Conservation (phyloP, 257 asterid species). For the Jaltomata sinuosa region DNA sequence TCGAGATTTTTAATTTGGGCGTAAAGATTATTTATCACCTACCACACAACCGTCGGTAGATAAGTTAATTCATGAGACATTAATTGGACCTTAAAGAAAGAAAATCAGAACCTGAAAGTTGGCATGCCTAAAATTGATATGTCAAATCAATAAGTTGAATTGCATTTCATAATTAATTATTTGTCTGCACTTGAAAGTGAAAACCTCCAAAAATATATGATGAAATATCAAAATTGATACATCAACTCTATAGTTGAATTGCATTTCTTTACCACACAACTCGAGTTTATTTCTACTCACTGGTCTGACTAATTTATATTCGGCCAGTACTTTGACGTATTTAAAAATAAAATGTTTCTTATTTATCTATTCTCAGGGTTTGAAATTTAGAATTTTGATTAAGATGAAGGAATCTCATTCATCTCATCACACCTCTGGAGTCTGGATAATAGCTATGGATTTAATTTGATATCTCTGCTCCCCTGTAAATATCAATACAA, state of each 20-base stretch:
- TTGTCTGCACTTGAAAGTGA: neutral
- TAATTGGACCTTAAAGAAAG: neutral
- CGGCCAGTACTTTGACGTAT: too few relatives aligned
- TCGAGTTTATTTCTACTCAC: too few relatives aligned
- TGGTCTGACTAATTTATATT: too few relatives aligned
- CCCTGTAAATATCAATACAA: neutral
- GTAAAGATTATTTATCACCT: too few relatives aligned
- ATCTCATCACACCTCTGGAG: too few relatives aligned
- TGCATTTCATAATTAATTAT: neutral
- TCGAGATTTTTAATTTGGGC: too few relatives aligned
- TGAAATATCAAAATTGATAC: neutral
- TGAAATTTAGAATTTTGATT: too few relatives aligned
- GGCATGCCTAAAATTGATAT: neutral
- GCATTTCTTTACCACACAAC: neutral
- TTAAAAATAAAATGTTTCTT: too few relatives aligned
- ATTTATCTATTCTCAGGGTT: too few relatives aligned
- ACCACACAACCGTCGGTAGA: neutral
- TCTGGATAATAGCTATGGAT: too few relatives aligned
- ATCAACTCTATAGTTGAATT: neutral
- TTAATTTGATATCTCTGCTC: neutral
- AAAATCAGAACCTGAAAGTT: neutral
- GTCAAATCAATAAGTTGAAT: too few relatives aligned
- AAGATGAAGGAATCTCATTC: too few relatives aligned
- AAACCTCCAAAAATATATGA: neutral
- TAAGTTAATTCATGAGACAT: neutral